These are phyloP conservation scores for Ceratobasidium sp. DNA, from an alignment of 1,284 basidiomycete genomes.

Conservation along the genomic window DNA sequence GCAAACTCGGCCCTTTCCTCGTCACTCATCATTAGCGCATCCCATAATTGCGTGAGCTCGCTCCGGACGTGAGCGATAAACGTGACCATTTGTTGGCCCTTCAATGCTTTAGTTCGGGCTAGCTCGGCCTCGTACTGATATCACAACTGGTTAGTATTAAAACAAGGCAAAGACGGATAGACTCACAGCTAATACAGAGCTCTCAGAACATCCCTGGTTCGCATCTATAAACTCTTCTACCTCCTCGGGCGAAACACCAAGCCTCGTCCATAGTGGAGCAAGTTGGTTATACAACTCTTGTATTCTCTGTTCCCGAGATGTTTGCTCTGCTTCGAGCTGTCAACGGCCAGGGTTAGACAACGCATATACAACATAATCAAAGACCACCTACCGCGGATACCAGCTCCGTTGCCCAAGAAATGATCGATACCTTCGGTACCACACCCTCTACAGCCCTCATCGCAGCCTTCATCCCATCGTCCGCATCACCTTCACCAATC, in stretches of 20 bases:
- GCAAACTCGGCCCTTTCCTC: slow-evolving; percentile 86
- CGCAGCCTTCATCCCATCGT: slow-evolving; percentile 43
- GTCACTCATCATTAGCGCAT: slow-evolving; percentile 86
- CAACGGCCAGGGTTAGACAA: neutral
- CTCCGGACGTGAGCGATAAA: slow-evolving; percentile 87
- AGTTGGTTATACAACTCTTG: slow-evolving; percentile 89
- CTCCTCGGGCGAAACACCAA: slow-evolving; percentile 77
- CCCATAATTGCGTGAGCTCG: slow-evolving; percentile 87
- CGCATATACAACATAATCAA: neutral
- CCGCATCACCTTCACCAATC: slow-evolving; percentile 53
- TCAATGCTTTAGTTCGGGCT: slow-evolving; percentile 89
- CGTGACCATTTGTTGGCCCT: slow-evolving; percentile 86
- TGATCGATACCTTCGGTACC: slow-evolving; percentile 74
- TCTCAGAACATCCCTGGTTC: slow-evolving; percentile 81
- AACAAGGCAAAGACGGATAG: neutral
- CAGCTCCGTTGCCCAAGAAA: slow-evolving; percentile 71
- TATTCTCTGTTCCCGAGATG: slow-evolving; percentile 77
- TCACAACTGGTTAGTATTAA: neutral
- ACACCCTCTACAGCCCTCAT: slow-evolving; percentile 66
- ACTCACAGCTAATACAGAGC: slow-evolving; percentile 69
- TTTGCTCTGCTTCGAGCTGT: slow-evolving; percentile 74
- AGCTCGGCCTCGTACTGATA: slow-evolving; percentile 86
- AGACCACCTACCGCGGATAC: slow-evolving; percentile 49
- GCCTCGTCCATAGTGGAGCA: slow-evolving; percentile 81
- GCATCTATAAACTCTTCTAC: slow-evolving; percentile 87